Percentiles rank a stretch among this genome's conserved stretches.
phyloP scores from a whole-genome alignment of 345 rosid genomes.

The Lepidium africanum region DNA sequence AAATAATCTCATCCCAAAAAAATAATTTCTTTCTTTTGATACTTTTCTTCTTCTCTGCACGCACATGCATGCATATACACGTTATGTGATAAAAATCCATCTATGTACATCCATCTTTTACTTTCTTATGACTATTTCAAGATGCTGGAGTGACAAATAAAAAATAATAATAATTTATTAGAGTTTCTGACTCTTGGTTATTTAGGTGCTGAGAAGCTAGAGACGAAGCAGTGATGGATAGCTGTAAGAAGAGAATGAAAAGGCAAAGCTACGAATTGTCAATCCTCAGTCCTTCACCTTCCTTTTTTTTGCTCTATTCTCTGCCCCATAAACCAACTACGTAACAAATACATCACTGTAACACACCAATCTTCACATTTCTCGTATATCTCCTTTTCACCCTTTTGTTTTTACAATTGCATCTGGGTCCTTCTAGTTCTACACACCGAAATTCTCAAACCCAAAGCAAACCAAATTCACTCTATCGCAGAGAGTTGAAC shows the following conservation, averaged over 20 bases:
- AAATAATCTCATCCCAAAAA: conserved; percentile 13
- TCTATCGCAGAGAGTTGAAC: not conserved
- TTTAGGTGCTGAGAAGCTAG: conserved; percentile 17
- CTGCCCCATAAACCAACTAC: conserved; percentile 17
- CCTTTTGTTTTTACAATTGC: not conserved
- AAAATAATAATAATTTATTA: not conserved
- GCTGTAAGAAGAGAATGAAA: conserved; percentile 13
- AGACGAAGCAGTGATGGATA: conserved; percentile 25
- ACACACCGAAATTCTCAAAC: not conserved
- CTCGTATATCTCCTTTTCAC: not conserved
- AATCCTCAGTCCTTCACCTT: conserved; percentile 12
- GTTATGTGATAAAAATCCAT: not conserved
- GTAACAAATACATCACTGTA: conserved; percentile 12
- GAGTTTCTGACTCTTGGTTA: conserved; percentile 1
- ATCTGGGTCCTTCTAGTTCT: not conserved
- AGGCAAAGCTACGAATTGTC: conserved; percentile 24
- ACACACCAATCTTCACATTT: conserved; percentile 5
- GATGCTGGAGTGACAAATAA: not conserved
- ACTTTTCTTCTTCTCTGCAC: not conserved
- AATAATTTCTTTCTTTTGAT: not conserved
- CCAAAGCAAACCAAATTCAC: not conserved
- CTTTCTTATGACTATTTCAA: not conserved
- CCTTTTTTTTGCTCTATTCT: conserved; percentile 3
- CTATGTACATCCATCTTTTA: not conserved
- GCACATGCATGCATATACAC: conserved; percentile 19